Evolutionary conservation across 1,139 yeast species (phyloP).

Genomic region (Sugiyamaella castrensis): DNA sequence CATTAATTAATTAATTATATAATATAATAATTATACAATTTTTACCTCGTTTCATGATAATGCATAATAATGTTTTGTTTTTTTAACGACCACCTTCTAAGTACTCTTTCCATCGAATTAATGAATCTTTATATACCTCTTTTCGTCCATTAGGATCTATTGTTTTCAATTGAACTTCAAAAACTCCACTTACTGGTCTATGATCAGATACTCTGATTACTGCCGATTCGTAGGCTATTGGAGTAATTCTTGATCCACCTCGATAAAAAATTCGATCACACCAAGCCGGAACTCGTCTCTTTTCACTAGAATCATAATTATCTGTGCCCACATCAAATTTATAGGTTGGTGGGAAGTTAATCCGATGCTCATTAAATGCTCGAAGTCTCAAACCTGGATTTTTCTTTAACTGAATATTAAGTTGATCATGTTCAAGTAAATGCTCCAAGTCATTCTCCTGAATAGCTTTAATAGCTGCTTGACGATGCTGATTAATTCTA

Average conservation of each 20-base stretch:
- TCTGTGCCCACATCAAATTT: conserved; percentile 84
- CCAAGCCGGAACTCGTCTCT: conserved; percentile 95
- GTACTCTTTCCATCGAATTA: conserved; percentile 28
- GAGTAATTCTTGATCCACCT: conserved; percentile 41
- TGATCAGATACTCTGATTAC: conserved; percentile 76
- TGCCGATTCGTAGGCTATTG: conserved; percentile 29
- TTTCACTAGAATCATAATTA: conserved; percentile 80
- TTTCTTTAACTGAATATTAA: conserved; percentile 64
- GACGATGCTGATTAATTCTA: conserved; percentile 68
- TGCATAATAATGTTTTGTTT: background rate
- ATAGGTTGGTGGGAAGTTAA: conserved; percentile 84
- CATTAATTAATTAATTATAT: background rate
- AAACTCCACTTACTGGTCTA: conserved; percentile 83
- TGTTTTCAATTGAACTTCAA: conserved; percentile 59
- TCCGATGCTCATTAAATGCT: conserved; percentile 71
- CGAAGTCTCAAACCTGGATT: conserved; percentile 63
- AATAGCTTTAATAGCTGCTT: conserved; percentile 59
- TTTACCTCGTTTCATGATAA: no score
- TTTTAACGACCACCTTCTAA: conserved; percentile 5
- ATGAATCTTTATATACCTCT: conserved; percentile 45
- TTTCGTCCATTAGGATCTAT: conserved; percentile 57
- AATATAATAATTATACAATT: background rate
- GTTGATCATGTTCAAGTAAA: conserved; percentile 71
- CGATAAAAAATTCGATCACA: conserved; percentile 80
- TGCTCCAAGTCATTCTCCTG: conserved; percentile 50